Percentiles rank a stretch among this genome's conserved stretches.
Evolutionary conservation across 2,329 filamentous ascomycete genomes (phyloP).

Genomic region (Ophiobolus disseminans): DNA sequence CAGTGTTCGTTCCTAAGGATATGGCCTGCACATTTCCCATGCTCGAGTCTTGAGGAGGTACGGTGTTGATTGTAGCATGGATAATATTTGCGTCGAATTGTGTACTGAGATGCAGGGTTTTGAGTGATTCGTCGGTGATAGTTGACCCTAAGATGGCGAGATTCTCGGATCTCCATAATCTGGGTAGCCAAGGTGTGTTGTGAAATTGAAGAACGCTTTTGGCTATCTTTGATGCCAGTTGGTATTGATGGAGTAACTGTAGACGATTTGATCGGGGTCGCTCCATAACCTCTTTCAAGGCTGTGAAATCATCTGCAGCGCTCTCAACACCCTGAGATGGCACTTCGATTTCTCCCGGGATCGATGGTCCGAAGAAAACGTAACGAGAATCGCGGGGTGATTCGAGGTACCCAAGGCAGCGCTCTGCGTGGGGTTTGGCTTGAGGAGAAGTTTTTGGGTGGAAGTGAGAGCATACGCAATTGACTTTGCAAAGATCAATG

Average conservation of each 20-base stretch:
- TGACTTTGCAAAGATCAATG: not conserved
- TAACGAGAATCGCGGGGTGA: not conserved
- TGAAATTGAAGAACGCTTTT: not conserved
- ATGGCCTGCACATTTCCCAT: not conserved
- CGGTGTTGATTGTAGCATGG: too few species aligned
- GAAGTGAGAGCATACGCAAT: not conserved
- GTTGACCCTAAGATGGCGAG: not conserved
- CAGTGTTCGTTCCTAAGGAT: not conserved
- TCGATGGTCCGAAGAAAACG: not conserved
- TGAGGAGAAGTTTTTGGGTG: not conserved
- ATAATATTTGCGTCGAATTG: not conserved
- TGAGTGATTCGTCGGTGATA: not conserved
- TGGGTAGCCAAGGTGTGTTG: not conserved
- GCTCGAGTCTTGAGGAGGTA: too few species aligned
- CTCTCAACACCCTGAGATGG: not conserved
- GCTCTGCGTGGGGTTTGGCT: not conserved
- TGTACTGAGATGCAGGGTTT: not conserved
- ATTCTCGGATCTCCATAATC: not conserved
- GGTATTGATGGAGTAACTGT: not conserved
- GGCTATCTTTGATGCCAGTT: not conserved
- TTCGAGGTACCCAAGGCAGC: not conserved
- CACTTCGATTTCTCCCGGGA: not conserved
- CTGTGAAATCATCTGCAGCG: not conserved
- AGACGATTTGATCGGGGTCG: not conserved
- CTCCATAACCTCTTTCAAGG: not conserved